phyloP scores from a whole-genome alignment of 257 asterid species.

The Lycium ferocissimum region DNA sequence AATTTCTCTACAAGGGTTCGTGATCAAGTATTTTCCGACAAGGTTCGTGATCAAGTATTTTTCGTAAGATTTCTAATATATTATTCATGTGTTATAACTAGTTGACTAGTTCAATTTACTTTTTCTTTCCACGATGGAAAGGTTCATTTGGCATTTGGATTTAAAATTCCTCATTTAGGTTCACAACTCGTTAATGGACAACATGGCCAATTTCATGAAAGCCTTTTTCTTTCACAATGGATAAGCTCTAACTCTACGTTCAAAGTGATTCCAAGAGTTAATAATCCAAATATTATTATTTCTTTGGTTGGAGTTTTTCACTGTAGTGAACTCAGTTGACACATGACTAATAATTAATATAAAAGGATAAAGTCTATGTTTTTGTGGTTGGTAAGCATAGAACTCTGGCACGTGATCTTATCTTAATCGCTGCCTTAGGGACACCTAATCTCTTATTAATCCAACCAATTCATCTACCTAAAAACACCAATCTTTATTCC shows the following conservation, averaged over 20 bases:
- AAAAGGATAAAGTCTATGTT: neutral
- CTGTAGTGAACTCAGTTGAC: neutral
- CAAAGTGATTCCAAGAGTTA: neutral
- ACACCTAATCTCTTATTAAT: neutral
- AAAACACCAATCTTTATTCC: neutral
- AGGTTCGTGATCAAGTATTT: no score
- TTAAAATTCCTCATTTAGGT: no score
- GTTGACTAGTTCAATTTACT: no score
- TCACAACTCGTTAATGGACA: neutral
- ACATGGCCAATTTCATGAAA: no score
- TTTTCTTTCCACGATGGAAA: no score
- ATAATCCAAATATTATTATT: neutral
- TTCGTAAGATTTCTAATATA: no score
- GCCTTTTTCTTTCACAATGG: neutral
- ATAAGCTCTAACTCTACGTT: neutral
- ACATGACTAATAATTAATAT: neutral
- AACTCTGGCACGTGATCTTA: neutral
- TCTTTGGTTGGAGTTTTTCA: neutral
- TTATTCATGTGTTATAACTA: no score
- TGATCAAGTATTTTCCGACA: no score
- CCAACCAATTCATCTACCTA: neutral
- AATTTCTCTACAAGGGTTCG: no score
- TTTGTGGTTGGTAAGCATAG: slow-evolving; percentile 7
- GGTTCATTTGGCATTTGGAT: no score
- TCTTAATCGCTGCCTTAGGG: neutral